These are phyloP conservation scores for Suhomyces atakaporum DNA, from an alignment of 1,139 yeast species.

Conservation along the genomic window DNA sequence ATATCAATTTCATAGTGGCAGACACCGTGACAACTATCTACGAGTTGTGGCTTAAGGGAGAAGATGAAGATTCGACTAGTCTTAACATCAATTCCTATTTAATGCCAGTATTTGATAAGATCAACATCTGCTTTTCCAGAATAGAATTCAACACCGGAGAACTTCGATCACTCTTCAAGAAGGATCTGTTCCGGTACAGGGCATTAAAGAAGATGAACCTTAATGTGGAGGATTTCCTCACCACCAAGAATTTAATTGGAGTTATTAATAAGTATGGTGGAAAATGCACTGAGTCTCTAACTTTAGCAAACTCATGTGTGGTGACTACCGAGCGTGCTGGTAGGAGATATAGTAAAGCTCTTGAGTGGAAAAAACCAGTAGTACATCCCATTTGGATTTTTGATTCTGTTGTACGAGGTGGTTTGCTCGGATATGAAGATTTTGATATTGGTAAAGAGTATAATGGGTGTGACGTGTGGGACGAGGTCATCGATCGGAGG, in stretches of 20 bases:
- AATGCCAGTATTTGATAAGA: constrained; percentile 49
- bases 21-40: constrained; percentile 48
- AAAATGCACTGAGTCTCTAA: constrained; percentile 54
- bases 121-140: constrained; percentile 57
- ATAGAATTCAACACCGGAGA: constrained; percentile 30
- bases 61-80: constrained; percentile 26
- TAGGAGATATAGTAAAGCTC: constrained; percentile 61
- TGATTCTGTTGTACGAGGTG: constrained; percentile 63
- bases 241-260: constrained; percentile 25
- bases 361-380: constrained; percentile 67
- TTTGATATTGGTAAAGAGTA: constrained; percentile 33
- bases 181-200: constrained; percentile 15
- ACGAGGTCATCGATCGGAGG: constrained; percentile 19
- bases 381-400: constrained; percentile 77
- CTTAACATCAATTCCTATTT: constrained; percentile 24
- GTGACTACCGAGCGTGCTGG: constrained; percentile 59
- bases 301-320: constrained; percentile 52
- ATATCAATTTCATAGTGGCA: constrained; percentile 56
- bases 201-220: constrained; percentile 12
- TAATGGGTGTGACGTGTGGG: constrained; percentile 58
- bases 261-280: constrained; percentile 61
- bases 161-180: constrained; percentile 13
- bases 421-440: constrained; percentile 52
- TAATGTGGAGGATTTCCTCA: constrained; percentile 27
- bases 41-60: constrained; percentile 56